Base-by-base conservation (phyloP, 768 basidiomycete species). In the Boletus fagicola region DNA sequence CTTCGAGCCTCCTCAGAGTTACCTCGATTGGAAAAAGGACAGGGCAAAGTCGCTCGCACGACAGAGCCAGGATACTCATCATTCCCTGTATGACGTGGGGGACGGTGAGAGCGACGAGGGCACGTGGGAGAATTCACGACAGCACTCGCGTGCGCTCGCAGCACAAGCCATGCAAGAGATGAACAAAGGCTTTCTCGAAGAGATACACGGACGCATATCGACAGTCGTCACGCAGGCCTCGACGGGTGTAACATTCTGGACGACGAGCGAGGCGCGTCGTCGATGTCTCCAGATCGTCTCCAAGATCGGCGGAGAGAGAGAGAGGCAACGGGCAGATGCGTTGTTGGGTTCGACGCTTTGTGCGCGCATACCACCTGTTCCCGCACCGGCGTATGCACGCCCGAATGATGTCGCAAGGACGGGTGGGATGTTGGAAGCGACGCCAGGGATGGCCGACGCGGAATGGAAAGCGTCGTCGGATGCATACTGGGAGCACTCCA, bases 91-190 rank as follows among this genome's bases (percentile, higher is more conserved):
- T 35, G 65, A 59, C n/a, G 0, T 62, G 61, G 43, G 33, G 4
- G 49, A 33, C 9, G 11, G 1, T 2, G 48, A 58, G 31, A 46
- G 39, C n/a, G 38, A 44, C n/a, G 38, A 58, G 47, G 50, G 13
- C 11, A 46, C 51, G 9, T 53, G 60, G 65, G 62, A 65, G 33
- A 76, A 77, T 60, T 67, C 80, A 24, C 73, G 74, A 38, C 83
- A 85, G 51, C 85, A 91, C 58, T 82, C 86, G 1, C 79, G 87
- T 30, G 87, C 89, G 5, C 78, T 95, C 22, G 80, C 83, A 0
- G 80, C 81, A 51, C 93, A 94, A 63, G 78, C 86, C 1, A 69
- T 85, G 39, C 88, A 89, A 68, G 93, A 96, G 68, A 89, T 89
- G 83, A 69, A 75, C 9, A 81, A 75, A 51, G 78, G 80, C 0